phyloP scores from a whole-genome alignment of 805 yeast species.

The Nakazawaea ernobii region DNA sequence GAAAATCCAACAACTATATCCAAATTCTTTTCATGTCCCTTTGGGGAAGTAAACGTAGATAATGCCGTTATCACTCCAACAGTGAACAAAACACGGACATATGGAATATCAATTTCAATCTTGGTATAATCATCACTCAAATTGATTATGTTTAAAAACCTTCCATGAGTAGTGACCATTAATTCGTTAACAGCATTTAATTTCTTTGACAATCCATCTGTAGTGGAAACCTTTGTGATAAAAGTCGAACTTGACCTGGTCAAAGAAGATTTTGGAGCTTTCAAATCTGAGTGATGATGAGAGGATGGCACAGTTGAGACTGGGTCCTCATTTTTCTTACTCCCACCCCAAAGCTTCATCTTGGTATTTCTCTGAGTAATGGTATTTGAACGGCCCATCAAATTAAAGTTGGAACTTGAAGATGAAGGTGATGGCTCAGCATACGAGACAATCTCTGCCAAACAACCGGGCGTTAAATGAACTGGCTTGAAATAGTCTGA shows the following conservation, averaged over 20 bases:
- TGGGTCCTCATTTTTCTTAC: slow-evolving; percentile 13
- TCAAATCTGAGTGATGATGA: slow-evolving; percentile 14
- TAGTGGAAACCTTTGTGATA: slow-evolving; percentile 25
- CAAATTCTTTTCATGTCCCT: slow-evolving; percentile 28
- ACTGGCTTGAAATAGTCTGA: slow-evolving; percentile 50
- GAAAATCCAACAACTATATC: slow-evolving; percentile 58
- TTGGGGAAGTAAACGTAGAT: slow-evolving; percentile 22
- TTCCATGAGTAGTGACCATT: slow-evolving; percentile 41
- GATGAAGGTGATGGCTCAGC: slow-evolving; percentile 9
- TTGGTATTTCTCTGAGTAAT: slow-evolving; percentile 16
- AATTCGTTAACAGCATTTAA: slow-evolving; percentile 23
- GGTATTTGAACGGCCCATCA: slow-evolving; percentile 25
- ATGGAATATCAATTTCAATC: slow-evolving; percentile 37
- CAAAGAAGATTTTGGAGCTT: slow-evolving; percentile 24
- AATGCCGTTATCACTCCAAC: slow-evolving; percentile 34
- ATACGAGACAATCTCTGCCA: slow-evolving; percentile 10
- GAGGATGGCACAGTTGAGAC: not conserved
- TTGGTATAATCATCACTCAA: slow-evolving; percentile 30
- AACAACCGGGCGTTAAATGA: slow-evolving; percentile 51
- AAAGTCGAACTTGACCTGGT: slow-evolving; percentile 28
- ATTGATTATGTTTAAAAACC: slow-evolving; percentile 41
- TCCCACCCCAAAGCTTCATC: slow-evolving; percentile 10
- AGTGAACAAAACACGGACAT: slow-evolving; percentile 36
- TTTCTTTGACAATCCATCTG: slow-evolving; percentile 25
- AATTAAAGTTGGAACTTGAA: slow-evolving; percentile 23